Conservation (phyloP, 1,284 basidiomycete genomes). For the Leccinum subrobustum region DNA sequence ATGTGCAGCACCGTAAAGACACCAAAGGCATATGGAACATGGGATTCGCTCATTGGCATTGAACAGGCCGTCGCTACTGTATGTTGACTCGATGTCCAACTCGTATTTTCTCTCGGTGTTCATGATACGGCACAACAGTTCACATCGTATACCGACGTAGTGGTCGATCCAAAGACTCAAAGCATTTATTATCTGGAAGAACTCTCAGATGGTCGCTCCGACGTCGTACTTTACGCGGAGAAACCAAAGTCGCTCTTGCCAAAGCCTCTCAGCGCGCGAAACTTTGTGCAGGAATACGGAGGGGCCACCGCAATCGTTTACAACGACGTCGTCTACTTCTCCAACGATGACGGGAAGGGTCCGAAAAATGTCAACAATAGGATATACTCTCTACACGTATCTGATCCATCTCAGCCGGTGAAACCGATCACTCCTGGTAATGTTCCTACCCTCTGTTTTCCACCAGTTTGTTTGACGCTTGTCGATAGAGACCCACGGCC, state of each 20-base stretch:
- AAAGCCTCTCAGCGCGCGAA: conserved; percentile 33
- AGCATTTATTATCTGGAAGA: conserved; percentile 39
- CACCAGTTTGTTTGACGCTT: not conserved
- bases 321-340: conserved; percentile 34
- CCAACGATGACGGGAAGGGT: conserved; percentile 18
- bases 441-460: not conserved
- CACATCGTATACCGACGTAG: conserved; percentile 17
- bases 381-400: conserved; percentile 7
- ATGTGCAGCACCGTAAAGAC: not conserved
- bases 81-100: not conserved
- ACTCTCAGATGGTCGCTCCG: conserved; percentile 30
- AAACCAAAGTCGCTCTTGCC: conserved; percentile 27
- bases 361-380: conserved; percentile 5
- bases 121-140: conserved; percentile 6
- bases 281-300: conserved; percentile 38
- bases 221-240: conserved; percentile 11
- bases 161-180: conserved; percentile 32
- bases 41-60: not conserved
- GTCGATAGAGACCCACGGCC: conserved; percentile 24
- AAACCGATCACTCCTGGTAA: conserved; percentile 18
- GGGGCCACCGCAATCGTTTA: conserved; percentile 34
- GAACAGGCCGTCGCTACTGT: not conserved
- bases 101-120: not conserved
- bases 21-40: not conserved
- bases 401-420: not conserved